Conservation (phyloP, 2,329 filamentous ascomycete genomes). For the Cytospora paraplurivora region DNA sequence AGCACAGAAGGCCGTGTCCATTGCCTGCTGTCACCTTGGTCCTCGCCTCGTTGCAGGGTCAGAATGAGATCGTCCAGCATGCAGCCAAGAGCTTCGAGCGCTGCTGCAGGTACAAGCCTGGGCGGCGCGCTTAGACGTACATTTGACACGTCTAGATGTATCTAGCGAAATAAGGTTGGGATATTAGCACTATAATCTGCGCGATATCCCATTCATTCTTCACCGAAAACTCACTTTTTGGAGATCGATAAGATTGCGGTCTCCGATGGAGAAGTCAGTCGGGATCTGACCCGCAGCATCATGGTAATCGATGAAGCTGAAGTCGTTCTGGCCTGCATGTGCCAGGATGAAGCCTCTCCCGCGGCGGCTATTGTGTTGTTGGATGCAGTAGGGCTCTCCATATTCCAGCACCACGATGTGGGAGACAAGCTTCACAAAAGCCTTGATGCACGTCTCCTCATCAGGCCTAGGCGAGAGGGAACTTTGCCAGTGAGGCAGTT, state of each 20-base stretch:
- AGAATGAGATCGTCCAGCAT: slow-evolving; percentile 19
- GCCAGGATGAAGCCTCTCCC: slow-evolving; percentile 14
- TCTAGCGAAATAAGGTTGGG: neutral
- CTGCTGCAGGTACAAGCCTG: slow-evolving; percentile 17
- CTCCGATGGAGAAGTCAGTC: slow-evolving; percentile 28
- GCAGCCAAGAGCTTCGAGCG: slow-evolving; percentile 16
- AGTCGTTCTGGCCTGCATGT: slow-evolving; percentile 10
- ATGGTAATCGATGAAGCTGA: slow-evolving; percentile 10
- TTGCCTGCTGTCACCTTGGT: neutral
- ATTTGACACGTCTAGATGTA: slow-evolving; percentile 10
- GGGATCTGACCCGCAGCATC: slow-evolving; percentile 10
- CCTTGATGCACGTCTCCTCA: slow-evolving; percentile 17
- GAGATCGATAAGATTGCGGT: slow-evolving; percentile 9
- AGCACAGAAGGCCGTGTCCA: slow-evolving; percentile 20
- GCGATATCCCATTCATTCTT: neutral
- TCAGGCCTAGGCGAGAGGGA: slow-evolving; percentile 13
- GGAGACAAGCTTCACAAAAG: slow-evolving; percentile 27
- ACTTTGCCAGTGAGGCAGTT: slow-evolving; percentile 20
- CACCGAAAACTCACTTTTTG: slow-evolving; percentile 9
- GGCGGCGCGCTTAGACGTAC: slow-evolving; percentile 11
- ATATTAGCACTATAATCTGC: slow-evolving; percentile 5
- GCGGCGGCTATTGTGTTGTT: slow-evolving; percentile 7
- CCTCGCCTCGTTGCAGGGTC: slow-evolving; percentile 8
- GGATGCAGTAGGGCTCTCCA: slow-evolving; percentile 27
- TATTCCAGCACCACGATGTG: slow-evolving; percentile 22